phyloP scores from a whole-genome alignment of 441 rosid genomes.

The Capsella rubella region DNA sequence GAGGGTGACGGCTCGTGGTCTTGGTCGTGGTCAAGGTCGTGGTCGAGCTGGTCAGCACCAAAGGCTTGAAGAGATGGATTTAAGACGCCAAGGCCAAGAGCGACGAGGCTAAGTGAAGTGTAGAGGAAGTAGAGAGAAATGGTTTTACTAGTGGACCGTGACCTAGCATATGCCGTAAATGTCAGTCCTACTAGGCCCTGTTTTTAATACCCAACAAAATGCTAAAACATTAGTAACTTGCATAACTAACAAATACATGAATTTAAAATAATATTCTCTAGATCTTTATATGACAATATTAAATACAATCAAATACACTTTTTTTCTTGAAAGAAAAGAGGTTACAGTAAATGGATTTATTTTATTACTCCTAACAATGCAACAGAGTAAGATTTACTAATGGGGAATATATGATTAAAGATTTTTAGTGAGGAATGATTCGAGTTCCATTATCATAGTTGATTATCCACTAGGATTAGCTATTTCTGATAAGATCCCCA shows the following conservation, averaged over 20 bases:
- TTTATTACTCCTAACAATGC: not conserved
- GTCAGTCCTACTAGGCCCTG: conserved; percentile 91
- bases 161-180: conserved; percentile 70
- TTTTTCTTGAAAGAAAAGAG: not conserved
- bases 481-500: conserved; percentile 35
- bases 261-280: too few species aligned
- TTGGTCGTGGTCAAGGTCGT: conserved; percentile 47
- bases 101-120: conserved; percentile 75
- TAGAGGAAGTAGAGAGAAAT: conserved; percentile 62
- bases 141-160: conserved; percentile 55
- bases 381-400: conserved; percentile 5
- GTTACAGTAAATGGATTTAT: too few species aligned
- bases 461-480: conserved; percentile 30
- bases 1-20: conserved; percentile 55
- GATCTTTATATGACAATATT: too few species aligned
- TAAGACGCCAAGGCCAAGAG: conserved; percentile 84
- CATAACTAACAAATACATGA: not conserved
- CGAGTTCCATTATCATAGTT: conserved; percentile 41
- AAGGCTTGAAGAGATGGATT: conserved; percentile 94
- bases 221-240: not conserved
- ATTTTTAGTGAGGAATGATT: conserved; percentile 34
- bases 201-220: conserved; percentile 15
- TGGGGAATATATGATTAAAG: conserved; percentile 18
- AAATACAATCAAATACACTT: too few species aligned
- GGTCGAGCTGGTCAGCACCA: conserved; percentile 83